These are phyloP conservation scores for Carnegiea gigantea DNA, from an alignment of 179 eudicot species.

Conservation along the genomic window DNA sequence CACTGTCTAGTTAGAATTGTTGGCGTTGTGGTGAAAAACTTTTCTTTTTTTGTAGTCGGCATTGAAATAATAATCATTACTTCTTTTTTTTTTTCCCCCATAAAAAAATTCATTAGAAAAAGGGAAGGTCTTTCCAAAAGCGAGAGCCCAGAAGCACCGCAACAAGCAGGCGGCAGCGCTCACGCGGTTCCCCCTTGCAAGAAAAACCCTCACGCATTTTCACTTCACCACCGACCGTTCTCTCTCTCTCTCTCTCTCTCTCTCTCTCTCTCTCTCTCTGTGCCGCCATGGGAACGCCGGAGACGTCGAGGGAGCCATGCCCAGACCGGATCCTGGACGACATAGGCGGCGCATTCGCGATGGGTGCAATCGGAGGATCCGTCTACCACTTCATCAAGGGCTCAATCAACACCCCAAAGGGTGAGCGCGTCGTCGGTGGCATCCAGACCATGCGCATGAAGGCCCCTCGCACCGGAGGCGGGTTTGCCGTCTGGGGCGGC, in stretches of 20 bases:
- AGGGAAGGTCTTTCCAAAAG: too few relatives aligned
- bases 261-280: slow-evolving; percentile 12
- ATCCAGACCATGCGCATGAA: slow-evolving; percentile 45
- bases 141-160: neutral
- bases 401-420: slow-evolving; percentile 41
- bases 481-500: slow-evolving; percentile 69
- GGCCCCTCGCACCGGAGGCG: slow-evolving; percentile 54
- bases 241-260: too few relatives aligned
- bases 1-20: too few relatives aligned
- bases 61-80: too few relatives aligned
- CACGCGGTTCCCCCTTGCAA: neutral
- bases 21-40: too few relatives aligned
- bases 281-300: slow-evolving; percentile 51
- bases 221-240: neutral
- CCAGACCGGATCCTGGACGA: slow-evolving; percentile 57
- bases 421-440: slow-evolving; percentile 47
- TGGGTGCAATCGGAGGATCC: slow-evolving; percentile 63
- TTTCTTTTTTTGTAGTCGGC: too few relatives aligned
- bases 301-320: slow-evolving; percentile 56
- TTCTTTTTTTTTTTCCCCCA: too few relatives aligned
- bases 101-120: too few relatives aligned
- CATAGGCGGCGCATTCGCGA: slow-evolving; percentile 60
- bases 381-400: slow-evolving; percentile 63
- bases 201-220: neutral
- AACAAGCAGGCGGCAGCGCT: neutral